These are phyloP conservation scores for Vicia sativa DNA, from an alignment of 306 rosid genomes.

Conservation along the genomic window DNA sequence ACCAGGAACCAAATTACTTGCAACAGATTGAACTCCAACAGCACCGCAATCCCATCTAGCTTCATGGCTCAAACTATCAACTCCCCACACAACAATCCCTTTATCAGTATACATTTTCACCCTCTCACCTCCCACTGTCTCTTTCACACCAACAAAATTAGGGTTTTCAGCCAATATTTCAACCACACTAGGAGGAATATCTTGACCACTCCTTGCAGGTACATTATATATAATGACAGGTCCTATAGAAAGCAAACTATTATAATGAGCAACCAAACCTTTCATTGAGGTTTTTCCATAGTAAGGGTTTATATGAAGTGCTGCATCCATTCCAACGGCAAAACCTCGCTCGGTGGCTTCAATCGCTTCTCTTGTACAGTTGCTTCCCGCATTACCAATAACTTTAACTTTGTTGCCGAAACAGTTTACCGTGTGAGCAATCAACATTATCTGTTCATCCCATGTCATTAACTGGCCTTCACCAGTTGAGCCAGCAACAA, in stretches of 20 bases:
- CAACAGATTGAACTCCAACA: constrained; percentile 72
- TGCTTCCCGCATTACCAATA: constrained; percentile 83
- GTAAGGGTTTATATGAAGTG: constrained; percentile 89
- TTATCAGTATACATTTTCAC: constrained; percentile 56
- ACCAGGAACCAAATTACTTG: constrained; percentile 73
- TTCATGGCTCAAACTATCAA: constrained; percentile 73
- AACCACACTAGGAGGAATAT: constrained; percentile 70
- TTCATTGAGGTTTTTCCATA: constrained; percentile 80
- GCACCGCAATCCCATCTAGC: constrained; percentile 90
- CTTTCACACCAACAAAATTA: constrained; percentile 85
- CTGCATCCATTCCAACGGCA: constrained; percentile 93
- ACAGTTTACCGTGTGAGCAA: constrained; percentile 51
- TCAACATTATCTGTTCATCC: constrained; percentile 14
- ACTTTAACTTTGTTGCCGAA: constrained; percentile 79
- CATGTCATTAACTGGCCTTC: constrained; percentile 51
- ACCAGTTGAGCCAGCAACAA: constrained; percentile 86
- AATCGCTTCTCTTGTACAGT: constrained; percentile 78
- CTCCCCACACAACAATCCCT: constrained; percentile 75
- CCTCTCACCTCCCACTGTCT: constrained; percentile 72
- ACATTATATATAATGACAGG: constrained; percentile 77
- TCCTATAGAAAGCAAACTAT: constrained; percentile 70
- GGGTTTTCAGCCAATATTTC: constrained; percentile 50
- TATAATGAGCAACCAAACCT: constrained; percentile 74
- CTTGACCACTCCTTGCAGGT: constrained; percentile 77
- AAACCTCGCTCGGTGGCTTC: constrained; percentile 80